These are phyloP conservation scores for Myrica gale DNA, from an alignment of 306 rosid species.

Conservation along the genomic window DNA sequence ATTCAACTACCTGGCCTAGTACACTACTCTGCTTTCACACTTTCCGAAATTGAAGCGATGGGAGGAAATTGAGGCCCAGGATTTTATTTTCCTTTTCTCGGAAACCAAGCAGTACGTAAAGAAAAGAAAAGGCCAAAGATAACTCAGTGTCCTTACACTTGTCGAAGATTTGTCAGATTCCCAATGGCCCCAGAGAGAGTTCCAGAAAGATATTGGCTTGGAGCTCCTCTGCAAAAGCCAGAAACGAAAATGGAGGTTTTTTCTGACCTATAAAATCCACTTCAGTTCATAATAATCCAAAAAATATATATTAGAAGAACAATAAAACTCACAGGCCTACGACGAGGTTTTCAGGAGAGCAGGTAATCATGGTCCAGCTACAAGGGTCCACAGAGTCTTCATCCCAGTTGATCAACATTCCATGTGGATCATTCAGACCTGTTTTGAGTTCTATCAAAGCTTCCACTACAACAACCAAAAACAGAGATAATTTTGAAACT, in stretches of 20 bases:
- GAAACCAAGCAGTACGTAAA: background rate
- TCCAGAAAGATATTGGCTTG: slow-evolving; percentile 92
- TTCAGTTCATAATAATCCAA: background rate
- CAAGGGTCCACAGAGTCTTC: slow-evolving; percentile 93
- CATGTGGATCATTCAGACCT: slow-evolving; percentile 69
- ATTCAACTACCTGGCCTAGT: background rate
- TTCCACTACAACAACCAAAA: slow-evolving; percentile 46
- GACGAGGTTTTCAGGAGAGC: slow-evolving; percentile 70
- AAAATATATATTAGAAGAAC: background rate
- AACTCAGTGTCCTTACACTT: slow-evolving; percentile 57
- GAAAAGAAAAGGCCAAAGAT: background rate
- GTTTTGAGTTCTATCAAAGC: slow-evolving; percentile 64
- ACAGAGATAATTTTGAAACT: background rate
- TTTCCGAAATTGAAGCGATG: background rate
- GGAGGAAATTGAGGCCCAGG: background rate
- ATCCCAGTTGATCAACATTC: slow-evolving; percentile 81
- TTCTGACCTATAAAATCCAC: background rate
- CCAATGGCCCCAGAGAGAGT: slow-evolving; percentile 61
- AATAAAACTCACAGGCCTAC: slow-evolving; percentile 65
- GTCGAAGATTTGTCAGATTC: slow-evolving; percentile 84
- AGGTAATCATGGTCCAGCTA: slow-evolving; percentile 93
- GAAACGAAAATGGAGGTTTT: background rate
- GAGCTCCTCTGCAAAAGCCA: slow-evolving; percentile 70
- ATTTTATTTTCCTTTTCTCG: slow-evolving; percentile 6
- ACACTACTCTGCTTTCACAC: no score